phyloP scores from a whole-genome alignment of 1,284 basidiomycete genomes.

The Cryptococcus maquisensis region DNA sequence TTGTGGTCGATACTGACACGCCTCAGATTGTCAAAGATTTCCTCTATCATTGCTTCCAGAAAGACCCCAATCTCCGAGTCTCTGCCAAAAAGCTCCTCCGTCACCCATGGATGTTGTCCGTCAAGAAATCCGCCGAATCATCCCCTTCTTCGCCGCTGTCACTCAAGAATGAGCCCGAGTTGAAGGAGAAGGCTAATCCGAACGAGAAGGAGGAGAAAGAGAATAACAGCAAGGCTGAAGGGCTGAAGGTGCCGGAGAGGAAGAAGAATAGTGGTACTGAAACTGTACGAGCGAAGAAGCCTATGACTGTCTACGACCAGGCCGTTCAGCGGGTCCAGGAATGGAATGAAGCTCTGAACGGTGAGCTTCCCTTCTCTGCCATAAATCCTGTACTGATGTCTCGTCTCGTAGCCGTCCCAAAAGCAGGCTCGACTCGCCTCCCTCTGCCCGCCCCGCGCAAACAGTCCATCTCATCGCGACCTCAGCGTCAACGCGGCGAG shows the following conservation, averaged over 20 bases:
- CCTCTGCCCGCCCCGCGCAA: slow-evolving; percentile 19
- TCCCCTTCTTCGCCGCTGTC: neutral
- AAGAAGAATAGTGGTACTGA: slow-evolving; percentile 27
- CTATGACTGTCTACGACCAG: slow-evolving; percentile 77
- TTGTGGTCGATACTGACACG: neutral
- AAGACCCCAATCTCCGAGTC: slow-evolving; percentile 89
- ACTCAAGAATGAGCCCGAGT: neutral
- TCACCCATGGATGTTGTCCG: slow-evolving; percentile 93
- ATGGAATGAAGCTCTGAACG: slow-evolving; percentile 95
- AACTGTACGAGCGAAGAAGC: slow-evolving; percentile 53
- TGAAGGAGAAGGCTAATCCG: slow-evolving; percentile 1
- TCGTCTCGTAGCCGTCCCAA: slow-evolving; percentile 16
- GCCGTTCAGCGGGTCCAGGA: slow-evolving; percentile 92
- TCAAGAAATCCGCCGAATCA: slow-evolving; percentile 50
- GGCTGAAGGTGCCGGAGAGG: neutral
- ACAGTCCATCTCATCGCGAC: slow-evolving; percentile 9
- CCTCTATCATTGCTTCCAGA: slow-evolving; percentile 95
- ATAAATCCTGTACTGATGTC: slow-evolving; percentile 5
- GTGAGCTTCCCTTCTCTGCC: slow-evolving; percentile 52
- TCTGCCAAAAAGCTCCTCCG: slow-evolving; percentile 86
- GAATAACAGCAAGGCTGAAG: neutral
- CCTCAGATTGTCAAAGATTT: slow-evolving; percentile 88
- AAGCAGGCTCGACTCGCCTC: slow-evolving; percentile 28
- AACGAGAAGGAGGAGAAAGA: slow-evolving; percentile 4
- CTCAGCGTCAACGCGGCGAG: slow-evolving; percentile 9